Evolutionary conservation across 257 asterid species (phyloP).

Genomic region (Nicotiana knightiana): DNA sequence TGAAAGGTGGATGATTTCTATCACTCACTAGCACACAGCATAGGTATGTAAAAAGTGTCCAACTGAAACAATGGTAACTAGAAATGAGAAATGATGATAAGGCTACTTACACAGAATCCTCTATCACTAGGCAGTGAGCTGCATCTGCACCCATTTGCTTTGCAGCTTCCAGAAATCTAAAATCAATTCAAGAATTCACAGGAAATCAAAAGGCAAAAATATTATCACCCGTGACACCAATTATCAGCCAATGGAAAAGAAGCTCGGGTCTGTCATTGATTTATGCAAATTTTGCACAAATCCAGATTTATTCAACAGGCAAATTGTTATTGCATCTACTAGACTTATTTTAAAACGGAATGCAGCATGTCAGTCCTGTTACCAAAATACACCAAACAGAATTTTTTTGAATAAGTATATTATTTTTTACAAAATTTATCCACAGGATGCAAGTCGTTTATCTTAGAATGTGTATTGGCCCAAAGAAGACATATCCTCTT

Average conservation of each 20-base stretch:
- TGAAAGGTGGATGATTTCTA: neutral
- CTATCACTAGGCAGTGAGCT: constrained; percentile 71
- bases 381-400: neutral
- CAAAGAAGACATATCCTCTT: neutral
- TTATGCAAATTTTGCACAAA: neutral
- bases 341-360: neutral
- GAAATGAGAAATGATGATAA: neutral
- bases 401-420: neutral
- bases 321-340: neutral
- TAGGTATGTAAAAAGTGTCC: neutral
- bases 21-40: neutral
- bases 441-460: neutral
- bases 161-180: constrained; percentile 92
- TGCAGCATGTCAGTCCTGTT: neutral
- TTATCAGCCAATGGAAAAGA: neutral
- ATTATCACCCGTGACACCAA: neutral
- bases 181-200: constrained; percentile 12
- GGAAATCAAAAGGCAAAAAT: constrained; percentile 6
- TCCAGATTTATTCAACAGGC: neutral
- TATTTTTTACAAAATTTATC: neutral
- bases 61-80: neutral
- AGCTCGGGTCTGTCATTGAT: neutral
- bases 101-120: constrained; percentile 72
- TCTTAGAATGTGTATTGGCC: neutral
- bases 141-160: constrained; percentile 63